Conservation (phyloP, 441 rosid species). For the Adansonia grandidieri region DNA sequence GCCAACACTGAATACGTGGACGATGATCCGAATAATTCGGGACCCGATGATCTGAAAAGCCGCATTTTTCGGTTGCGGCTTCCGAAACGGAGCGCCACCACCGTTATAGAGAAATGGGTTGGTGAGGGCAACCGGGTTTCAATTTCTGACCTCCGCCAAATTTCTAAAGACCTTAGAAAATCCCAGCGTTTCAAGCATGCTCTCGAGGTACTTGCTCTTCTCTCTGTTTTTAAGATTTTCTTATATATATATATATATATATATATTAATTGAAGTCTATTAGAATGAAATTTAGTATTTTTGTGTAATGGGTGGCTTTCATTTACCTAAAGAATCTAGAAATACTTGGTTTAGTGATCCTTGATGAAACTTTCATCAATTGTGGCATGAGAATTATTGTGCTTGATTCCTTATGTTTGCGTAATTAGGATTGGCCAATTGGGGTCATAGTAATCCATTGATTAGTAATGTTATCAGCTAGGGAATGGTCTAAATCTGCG, state of each 20-base stretch:
- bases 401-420: slow-evolving; percentile 11
- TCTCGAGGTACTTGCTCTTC: slow-evolving; percentile 61
- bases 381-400: not conserved
- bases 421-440: slow-evolving; percentile 7
- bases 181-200: slow-evolving; percentile 85
- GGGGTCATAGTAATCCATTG: not conserved
- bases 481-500: not conserved
- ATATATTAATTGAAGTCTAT: not conserved
- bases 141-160: slow-evolving; percentile 66
- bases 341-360: not conserved
- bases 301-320: not conserved
- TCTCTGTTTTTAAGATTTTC: not conserved
- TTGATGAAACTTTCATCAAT: not conserved
- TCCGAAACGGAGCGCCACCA: slow-evolving; percentile 81
- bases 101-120: slow-evolving; percentile 79
- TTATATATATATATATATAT: no score
- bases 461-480: not conserved
- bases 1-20: slow-evolving; percentile 39
- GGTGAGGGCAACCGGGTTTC: slow-evolving; percentile 67
- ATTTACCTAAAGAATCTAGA: slow-evolving; percentile 11
- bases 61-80: slow-evolving; percentile 75
- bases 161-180: slow-evolving; percentile 69
- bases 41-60: slow-evolving; percentile 64
- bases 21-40: slow-evolving; percentile 41
- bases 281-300: not conserved